Conservation (phyloP, 768 basidiomycete species). For the Auricularia sp. region DNA sequence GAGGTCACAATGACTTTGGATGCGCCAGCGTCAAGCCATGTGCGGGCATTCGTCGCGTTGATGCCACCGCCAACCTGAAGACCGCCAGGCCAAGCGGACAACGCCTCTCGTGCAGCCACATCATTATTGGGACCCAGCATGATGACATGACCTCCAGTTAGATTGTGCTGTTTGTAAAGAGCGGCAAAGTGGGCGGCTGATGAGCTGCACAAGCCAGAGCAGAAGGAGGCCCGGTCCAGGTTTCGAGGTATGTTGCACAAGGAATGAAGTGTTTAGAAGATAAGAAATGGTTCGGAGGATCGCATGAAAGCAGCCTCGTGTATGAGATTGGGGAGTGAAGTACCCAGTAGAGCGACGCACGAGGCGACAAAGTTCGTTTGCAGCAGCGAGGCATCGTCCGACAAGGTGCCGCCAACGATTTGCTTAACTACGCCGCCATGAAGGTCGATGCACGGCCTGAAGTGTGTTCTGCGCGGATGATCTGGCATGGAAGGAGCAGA, state of each 20-base stretch:
- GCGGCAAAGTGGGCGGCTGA: conserved; percentile 70
- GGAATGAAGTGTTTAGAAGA: not conserved
- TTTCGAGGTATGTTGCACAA: too few relatives aligned
- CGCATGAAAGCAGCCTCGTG: not conserved
- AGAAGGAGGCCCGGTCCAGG: too few relatives aligned
- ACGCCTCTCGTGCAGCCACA: conserved; percentile 73
- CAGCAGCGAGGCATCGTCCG: conserved; percentile 44
- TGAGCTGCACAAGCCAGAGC: conserved; percentile 37
- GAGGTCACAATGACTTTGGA: conserved; percentile 98
- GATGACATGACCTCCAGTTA: conserved; percentile 90
- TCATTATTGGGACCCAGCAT: conserved; percentile 86
- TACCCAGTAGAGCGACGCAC: conserved; percentile 31
- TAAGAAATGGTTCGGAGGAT: not conserved
- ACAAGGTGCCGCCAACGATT: conserved; percentile 91
- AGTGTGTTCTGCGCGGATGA: conserved; percentile 19
- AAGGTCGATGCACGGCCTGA: conserved; percentile 94
- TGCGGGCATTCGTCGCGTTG: conserved; percentile 61
- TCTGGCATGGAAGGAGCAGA: too few relatives aligned
- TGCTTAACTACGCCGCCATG: conserved; percentile 96
- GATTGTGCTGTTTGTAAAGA: conserved; percentile 57
- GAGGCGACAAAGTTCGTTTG: conserved; percentile 88
- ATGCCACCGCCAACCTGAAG: conserved; percentile 95
- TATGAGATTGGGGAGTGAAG: not conserved
- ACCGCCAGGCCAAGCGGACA: conserved; percentile 79
- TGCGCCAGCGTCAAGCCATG: conserved; percentile 85